Evolutionary conservation across 352 stramenopile genomes (phyloP).

Genomic region (Albugo laibachii): DNA sequence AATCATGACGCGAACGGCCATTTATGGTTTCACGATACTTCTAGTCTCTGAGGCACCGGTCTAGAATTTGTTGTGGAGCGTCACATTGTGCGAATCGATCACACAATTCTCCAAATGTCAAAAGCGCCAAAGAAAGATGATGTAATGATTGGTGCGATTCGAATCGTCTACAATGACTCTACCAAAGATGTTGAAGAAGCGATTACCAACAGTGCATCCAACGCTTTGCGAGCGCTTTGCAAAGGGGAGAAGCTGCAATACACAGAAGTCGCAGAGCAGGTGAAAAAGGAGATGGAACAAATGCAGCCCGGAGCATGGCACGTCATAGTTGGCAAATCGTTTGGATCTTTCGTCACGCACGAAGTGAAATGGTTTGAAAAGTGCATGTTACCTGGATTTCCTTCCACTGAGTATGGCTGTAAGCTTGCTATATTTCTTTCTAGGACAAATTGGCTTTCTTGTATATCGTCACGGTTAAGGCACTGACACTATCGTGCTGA

Average conservation of each 20-base stretch:
- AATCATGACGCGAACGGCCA: no score
- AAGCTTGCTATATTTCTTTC: conserved; percentile 63
- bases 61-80: no score
- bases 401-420: background rate
- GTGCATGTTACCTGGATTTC: conserved; percentile 1
- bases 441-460: conserved; percentile 62
- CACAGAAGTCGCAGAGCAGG: conserved; percentile 53
- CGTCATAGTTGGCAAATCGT: conserved; percentile 73
- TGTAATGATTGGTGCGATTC: conserved; percentile 33
- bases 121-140: conserved; percentile 71
- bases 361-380: conserved; percentile 55
- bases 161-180: conserved; percentile 49
- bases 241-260: conserved; percentile 75
- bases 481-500: conserved; percentile 3
- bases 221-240: conserved; percentile 62
- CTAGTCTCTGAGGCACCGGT: no score
- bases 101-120: conserved; percentile 10
- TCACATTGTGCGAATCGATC: no score
- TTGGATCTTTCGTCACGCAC: conserved; percentile 69
- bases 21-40: no score
- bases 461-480: conserved; percentile 41
- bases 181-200: conserved; percentile 49
- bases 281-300: conserved; percentile 65
- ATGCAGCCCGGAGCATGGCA: conserved; percentile 48
- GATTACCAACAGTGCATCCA: conserved; percentile 46